phyloP scores from a whole-genome alignment of 495 filamentous ascomycete species.

The Hypoxylon intermedium region DNA sequence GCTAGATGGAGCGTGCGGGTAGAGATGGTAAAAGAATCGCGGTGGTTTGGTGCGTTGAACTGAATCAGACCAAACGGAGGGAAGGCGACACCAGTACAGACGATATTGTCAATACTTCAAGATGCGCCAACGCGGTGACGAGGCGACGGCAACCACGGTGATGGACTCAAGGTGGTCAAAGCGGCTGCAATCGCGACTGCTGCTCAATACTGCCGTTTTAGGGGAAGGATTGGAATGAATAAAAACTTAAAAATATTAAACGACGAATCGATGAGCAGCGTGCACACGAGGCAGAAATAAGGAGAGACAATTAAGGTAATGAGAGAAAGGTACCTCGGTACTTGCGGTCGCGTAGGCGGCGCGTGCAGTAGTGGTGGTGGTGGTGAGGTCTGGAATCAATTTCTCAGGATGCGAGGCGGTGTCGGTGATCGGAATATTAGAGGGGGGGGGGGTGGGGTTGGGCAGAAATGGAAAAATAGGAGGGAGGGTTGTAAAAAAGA shows the following conservation, averaged over 20 bases:
- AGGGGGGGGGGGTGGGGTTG: constrained; percentile 43
- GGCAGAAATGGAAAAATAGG: constrained; percentile 48
- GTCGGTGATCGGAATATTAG: constrained; percentile 44
- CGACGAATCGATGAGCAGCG: constrained; percentile 31
- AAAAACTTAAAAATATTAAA: constrained; percentile 36
- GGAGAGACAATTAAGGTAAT: constrained; percentile 16
- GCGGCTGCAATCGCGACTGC: constrained; percentile 28
- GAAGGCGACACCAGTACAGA: neutral
- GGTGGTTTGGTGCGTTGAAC: constrained; percentile 39
- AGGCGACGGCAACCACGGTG: neutral
- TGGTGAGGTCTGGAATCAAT: constrained; percentile 33
- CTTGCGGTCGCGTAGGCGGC: constrained; percentile 37
- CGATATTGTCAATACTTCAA: constrained; percentile 9
- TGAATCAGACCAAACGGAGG: constrained; percentile 42
- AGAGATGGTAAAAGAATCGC: neutral
- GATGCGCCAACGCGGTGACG: constrained; percentile 10
- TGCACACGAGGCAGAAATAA: constrained; percentile 27
- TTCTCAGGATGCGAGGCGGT: constrained; percentile 42
- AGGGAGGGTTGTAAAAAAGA: constrained; percentile 48
- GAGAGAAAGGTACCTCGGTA: constrained; percentile 37
- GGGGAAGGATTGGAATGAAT: constrained; percentile 26
- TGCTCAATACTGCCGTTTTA: constrained; percentile 35
- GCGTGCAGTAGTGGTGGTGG: constrained; percentile 32
- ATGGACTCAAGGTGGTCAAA: constrained; percentile 21
- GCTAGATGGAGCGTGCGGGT: constrained; percentile 3